These are phyloP conservation scores for Suaeda aralocaspica DNA, from an alignment of 148 eudicot genomes.

Conservation along the genomic window DNA sequence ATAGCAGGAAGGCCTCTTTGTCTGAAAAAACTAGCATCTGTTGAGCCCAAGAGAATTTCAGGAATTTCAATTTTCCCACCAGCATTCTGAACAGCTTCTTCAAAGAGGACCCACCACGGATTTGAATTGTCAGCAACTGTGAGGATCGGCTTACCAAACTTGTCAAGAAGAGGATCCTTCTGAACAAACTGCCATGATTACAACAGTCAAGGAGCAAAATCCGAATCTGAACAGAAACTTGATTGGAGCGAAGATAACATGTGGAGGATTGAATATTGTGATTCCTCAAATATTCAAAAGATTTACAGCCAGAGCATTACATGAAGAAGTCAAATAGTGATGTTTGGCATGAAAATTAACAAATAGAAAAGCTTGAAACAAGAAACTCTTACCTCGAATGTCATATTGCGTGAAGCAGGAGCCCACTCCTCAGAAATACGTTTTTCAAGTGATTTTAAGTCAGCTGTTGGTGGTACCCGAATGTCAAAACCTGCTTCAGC, in stretches of 20 bases:
- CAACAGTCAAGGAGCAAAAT: neutral
- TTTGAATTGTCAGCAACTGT: constrained; percentile 62
- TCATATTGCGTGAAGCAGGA: constrained; percentile 82
- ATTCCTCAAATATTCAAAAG: neutral
- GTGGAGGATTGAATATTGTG: too few relatives aligned
- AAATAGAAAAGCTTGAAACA: neutral
- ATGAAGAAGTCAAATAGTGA: neutral
- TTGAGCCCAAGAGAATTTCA: constrained; percentile 74
- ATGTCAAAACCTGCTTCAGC: constrained; percentile 91
- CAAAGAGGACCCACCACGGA: constrained; percentile 84
- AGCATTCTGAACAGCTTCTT: constrained; percentile 53
- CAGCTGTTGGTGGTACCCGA: constrained; percentile 83
- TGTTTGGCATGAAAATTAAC: neutral
- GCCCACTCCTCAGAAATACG: constrained; percentile 93
- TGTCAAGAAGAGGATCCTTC: constrained; percentile 51
- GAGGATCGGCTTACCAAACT: constrained; percentile 58
- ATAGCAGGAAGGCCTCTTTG: constrained; percentile 65
- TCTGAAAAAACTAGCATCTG: constrained; percentile 84
- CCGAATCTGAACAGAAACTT: neutral
- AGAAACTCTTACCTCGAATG: constrained; percentile 57
- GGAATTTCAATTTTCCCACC: constrained; percentile 64
- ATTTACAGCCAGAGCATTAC: neutral
- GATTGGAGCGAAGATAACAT: too few relatives aligned
- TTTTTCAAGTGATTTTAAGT: constrained; percentile 54
- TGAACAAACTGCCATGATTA: constrained; percentile 60